Conservation (phyloP, 2,329 filamentous ascomycete genomes). For the Huntiella omanensis region DNA sequence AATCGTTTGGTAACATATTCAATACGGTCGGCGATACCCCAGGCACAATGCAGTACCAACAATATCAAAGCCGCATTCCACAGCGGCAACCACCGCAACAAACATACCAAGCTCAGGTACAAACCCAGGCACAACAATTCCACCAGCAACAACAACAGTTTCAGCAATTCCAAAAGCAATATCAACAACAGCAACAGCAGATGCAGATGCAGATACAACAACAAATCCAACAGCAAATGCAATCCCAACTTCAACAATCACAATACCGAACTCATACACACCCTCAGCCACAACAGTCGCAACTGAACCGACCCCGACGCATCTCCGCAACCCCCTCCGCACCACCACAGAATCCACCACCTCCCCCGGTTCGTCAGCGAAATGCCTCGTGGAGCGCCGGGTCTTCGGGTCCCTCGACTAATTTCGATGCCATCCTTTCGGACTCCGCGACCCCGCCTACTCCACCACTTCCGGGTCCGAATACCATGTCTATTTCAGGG, state of each 20-base stretch:
- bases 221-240: background rate
- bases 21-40: background rate
- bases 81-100: background rate
- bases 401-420: slow-evolving; percentile 16
- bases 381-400: slow-evolving; percentile 20
- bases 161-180: slow-evolving; percentile 1
- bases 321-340: slow-evolving; percentile 15
- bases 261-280: background rate
- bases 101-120: too few species aligned
- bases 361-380: background rate
- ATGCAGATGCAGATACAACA: slow-evolving; percentile 1
- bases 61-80: background rate
- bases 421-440: slow-evolving; percentile 21
- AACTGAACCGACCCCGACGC: slow-evolving; percentile 21
- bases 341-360: slow-evolving; percentile 14
- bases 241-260: slow-evolving; percentile 3
- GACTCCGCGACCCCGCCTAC: slow-evolving; percentile 14
- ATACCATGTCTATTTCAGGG: slow-evolving; percentile 6
- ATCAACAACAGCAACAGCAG: background rate
- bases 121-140: background rate
- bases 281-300: slow-evolving; percentile 4
- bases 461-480: slow-evolving; percentile 12
- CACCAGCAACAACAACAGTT: slow-evolving; percentile 3
- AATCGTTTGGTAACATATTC: background rate
- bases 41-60: background rate